These are phyloP conservation scores for Hyphopichia homilentoma DNA, from an alignment of 805 yeast genomes.

Conservation along the genomic window DNA sequence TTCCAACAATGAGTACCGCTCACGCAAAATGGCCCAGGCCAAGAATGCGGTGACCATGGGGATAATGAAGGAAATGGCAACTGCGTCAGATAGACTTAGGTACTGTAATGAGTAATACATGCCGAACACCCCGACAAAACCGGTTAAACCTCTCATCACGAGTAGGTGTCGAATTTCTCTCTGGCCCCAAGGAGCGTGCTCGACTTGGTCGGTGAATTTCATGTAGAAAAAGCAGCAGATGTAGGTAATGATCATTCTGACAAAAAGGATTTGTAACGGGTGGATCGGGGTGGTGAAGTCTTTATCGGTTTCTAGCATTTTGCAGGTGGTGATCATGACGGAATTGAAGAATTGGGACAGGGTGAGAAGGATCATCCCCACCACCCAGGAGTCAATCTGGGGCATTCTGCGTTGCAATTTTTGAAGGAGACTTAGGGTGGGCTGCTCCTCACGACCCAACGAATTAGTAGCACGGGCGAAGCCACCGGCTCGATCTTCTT, in stretches of 20 bases:
- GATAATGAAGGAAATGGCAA: conserved; percentile 70
- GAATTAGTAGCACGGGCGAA: too few relatives aligned
- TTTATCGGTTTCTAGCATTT: conserved; percentile 65
- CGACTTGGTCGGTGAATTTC: conserved; percentile 44
- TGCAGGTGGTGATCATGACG: conserved; percentile 71
- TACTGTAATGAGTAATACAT: conserved; percentile 72
- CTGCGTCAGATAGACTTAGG: conserved; percentile 75
- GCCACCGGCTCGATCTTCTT: too few relatives aligned
- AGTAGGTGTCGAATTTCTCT: conserved; percentile 50
- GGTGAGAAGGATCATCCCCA: conserved; percentile 57
- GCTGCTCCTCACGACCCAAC: too few relatives aligned
- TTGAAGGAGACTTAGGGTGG: too few relatives aligned
- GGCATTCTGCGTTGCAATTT: background rate
- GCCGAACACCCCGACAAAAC: conserved; percentile 78
- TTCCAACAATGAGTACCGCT: conserved; percentile 63
- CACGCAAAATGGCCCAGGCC: conserved; percentile 66
- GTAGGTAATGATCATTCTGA: conserved; percentile 73
- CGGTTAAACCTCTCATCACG: conserved; percentile 62
- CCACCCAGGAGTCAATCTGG: conserved; percentile 1
- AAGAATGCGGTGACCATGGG: conserved; percentile 75
- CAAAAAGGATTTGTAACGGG: conserved; percentile 75
- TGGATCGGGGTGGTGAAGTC: conserved; percentile 59
- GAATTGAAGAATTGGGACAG: conserved; percentile 72
- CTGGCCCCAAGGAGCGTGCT: conserved; percentile 71
- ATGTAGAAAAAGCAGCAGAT: conserved; percentile 55